These are phyloP conservation scores for Xylariales sp. DNA, from an alignment of 2,329 filamentous ascomycete species.

Conservation along the genomic window DNA sequence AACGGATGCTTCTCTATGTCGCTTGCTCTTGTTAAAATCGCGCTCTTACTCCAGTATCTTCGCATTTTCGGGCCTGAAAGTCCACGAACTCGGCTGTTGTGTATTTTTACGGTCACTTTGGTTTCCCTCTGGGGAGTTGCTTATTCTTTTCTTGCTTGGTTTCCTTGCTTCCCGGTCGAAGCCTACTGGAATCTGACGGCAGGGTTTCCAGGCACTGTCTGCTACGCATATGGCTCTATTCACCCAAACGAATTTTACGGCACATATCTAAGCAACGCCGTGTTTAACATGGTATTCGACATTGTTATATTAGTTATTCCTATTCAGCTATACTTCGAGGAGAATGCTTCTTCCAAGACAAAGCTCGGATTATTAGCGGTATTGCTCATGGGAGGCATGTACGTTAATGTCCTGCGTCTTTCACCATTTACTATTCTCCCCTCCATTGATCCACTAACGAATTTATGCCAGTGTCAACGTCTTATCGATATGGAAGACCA, in stretches of 20 bases:
- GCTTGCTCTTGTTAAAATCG: constrained; percentile 20
- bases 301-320: constrained; percentile 16
- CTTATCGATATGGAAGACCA: constrained; percentile 23
- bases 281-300: constrained; percentile 15
- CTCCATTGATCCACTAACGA: too few relatives aligned
- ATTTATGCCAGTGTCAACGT: constrained; percentile 12
- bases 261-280: constrained; percentile 12
- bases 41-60: constrained; percentile 21
- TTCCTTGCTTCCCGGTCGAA: constrained; percentile 19
- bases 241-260: constrained; percentile 10
- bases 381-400: constrained; percentile 14
- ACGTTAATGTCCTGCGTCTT: too few relatives aligned
- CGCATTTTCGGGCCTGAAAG: constrained; percentile 14
- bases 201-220: constrained; percentile 4
- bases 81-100: constrained; percentile 12
- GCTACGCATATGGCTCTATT: constrained; percentile 18
- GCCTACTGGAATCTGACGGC: constrained; percentile 15
- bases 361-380: constrained; percentile 13
- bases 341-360: constrained; percentile 8
- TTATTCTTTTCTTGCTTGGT: constrained; percentile 19
- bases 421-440: too few relatives aligned
- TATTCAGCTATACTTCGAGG: constrained; percentile 13
- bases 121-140: constrained; percentile 16
- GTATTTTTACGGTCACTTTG: constrained; percentile 12
- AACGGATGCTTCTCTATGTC: constrained; percentile 18